A percentile compares a stretch with the other conserved stretches of the same genome.
These are phyloP conservation scores for Crithidia thermophila DNA, from an alignment of 208 protist species.

Conservation along the genomic window DNA sequence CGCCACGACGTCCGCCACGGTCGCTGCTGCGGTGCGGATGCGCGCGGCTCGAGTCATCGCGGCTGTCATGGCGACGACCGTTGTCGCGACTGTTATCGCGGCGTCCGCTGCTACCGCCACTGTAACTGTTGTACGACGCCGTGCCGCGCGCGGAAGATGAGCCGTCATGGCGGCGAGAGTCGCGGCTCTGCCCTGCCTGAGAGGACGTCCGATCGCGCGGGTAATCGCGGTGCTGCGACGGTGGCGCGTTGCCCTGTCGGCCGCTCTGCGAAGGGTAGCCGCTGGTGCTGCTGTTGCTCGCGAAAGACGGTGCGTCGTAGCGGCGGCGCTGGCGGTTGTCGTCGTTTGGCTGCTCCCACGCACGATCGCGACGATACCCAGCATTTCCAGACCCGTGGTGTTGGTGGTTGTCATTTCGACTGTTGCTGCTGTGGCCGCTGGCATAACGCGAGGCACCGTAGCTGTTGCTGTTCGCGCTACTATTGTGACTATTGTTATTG, in stretches of 20 bases:
- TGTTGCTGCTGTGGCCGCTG: no score
- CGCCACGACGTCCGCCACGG: constrained; percentile 16
- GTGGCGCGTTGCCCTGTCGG: no score
- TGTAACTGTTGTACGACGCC: no score
- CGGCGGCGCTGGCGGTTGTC: not conserved
- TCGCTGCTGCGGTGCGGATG: constrained; percentile 3
- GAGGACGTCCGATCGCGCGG: constrained; percentile 16
- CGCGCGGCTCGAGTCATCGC: not conserved
- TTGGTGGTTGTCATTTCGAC: no score
- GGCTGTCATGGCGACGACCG: not conserved
- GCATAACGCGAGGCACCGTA: no score
- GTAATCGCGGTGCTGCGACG: not conserved
- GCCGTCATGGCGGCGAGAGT: not conserved
- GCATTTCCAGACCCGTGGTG: no score
- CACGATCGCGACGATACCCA: not conserved
- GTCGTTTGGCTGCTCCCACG: not conserved
- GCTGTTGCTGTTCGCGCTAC: no score
- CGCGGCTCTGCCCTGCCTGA: not conserved
- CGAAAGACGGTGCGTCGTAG: not conserved
- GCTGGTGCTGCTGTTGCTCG: not conserved
- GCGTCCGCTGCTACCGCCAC: not conserved
- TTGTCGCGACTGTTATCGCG: not conserved
- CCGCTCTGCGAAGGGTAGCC: not conserved
- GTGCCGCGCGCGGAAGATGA: not conserved
- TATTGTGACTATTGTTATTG: no score